Evolutionary conservation across 1,139 yeast species (phyloP), one percentile per base, ranked within the genome.

Genomic region (Kodamaea ohmeri): DNA sequence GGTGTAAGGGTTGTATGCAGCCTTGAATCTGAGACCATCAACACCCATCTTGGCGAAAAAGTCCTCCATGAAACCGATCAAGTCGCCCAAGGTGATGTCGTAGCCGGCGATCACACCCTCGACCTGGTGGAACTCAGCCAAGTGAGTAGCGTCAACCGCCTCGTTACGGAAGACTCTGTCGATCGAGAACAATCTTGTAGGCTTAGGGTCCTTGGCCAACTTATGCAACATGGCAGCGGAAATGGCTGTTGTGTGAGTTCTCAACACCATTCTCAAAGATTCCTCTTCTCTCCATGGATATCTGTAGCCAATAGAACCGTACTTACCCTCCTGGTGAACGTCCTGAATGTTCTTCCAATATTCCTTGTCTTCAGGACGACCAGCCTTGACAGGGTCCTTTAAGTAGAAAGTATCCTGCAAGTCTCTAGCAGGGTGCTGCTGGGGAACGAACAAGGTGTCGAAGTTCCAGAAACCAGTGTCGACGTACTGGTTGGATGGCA

Each of bases 391-490:
- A 28, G 99, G 99, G 61, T 92, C 97, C 63, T 89, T 90, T 67
- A 94, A 76, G 68, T 92, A 92, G 71, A 92, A 92, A 41, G 99
- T 92, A 65, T 92, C 98, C 67, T 92, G 99, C 61, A 92, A 75
- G 62, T 92, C 99, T 73, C 99, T 85, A 35, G 99, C 99, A 22
- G 99, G 98, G 69, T 92, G 99, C 69, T 92, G 97, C 71, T 92
- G 99, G 41, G 99, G 99, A 39, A 92, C 99, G 57, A 71, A 92
- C 55, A 92, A 75, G 3, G 98, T 78, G 63, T 92, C 99, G 59
- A 92, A 92, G 67, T 94, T 92, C 99, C 99, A 92, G 80, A 94
- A 92, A 8, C 98, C 97, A 19, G 95, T 78, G 60, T 92, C 99
- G 40, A 94, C 98, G 60, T 89, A 92, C 65, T 90, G 96, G 62